These are phyloP conservation scores for Allium fistulosum DNA, from an alignment of 106 monocot species.

Conservation along the genomic window DNA sequence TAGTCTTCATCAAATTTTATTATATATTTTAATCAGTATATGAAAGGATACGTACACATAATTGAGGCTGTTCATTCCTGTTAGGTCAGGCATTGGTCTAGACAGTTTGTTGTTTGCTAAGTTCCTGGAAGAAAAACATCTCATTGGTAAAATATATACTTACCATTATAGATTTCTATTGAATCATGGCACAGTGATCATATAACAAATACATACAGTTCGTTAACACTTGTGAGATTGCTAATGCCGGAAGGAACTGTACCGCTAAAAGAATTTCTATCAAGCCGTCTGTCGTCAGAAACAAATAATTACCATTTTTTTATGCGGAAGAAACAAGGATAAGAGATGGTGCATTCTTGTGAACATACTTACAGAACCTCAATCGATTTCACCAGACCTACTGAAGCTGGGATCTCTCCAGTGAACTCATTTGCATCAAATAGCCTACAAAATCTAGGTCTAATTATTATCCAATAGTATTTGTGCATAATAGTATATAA, in stretches of 20 bases:
- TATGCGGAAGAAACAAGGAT: neutral
- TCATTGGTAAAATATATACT: neutral
- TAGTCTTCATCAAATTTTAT: neutral
- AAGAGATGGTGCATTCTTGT: neutral
- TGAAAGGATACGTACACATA: constrained; percentile 48
- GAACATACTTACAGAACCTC: constrained; percentile 9
- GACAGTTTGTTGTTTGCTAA: constrained; percentile 68
- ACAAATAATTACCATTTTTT: neutral
- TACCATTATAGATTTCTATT: neutral
- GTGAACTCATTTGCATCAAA: constrained; percentile 5
- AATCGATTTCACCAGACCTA: constrained; percentile 7
- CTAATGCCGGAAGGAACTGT: constrained; percentile 51
- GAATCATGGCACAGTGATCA: neutral
- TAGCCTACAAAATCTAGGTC: neutral
- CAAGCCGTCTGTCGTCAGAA: constrained; percentile 49
- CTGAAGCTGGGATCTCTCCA: constrained; percentile 1
- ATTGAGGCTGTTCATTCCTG: constrained; percentile 36
- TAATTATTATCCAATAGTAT: neutral
- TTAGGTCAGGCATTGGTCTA: constrained; percentile 54
- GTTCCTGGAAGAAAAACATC: constrained; percentile 34
- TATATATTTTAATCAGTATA: neutral
- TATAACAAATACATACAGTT: constrained; percentile 52
- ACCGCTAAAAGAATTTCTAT: constrained; percentile 54
- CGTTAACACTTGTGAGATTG: constrained; percentile 42
- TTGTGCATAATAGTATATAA: neutral